Evolutionary conservation across 2,329 filamentous ascomycete species (phyloP).

Genomic region (Aspergillus sp.): DNA sequence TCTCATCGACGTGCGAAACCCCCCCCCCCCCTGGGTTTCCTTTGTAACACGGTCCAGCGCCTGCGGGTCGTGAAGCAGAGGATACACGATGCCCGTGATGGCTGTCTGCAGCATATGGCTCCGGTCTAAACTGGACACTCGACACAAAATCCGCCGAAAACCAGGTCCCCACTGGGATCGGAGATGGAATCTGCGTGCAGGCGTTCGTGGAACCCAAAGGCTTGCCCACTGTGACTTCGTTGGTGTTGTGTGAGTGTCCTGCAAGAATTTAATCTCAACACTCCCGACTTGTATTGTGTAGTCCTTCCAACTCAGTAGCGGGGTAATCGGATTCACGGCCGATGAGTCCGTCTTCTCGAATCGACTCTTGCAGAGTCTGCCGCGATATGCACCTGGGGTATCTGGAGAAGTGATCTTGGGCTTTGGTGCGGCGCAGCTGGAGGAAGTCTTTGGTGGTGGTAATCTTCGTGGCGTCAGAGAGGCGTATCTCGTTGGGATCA

Average conservation of each 20-base stretch:
- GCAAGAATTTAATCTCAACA: too few relatives aligned
- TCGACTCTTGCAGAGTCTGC: background rate
- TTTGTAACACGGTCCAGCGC: background rate
- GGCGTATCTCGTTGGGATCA: background rate
- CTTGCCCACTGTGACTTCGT: background rate
- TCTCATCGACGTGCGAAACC: background rate
- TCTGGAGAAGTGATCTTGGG: background rate
- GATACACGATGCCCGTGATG: constrained; percentile 3
- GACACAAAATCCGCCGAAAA: background rate
- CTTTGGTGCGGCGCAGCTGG: background rate
- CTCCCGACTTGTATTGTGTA: too few relatives aligned
- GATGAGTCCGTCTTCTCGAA: background rate
- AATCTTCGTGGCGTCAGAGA: background rate
- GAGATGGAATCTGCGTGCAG: background rate
- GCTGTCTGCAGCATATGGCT: constrained; percentile 9
- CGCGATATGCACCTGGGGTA: background rate
- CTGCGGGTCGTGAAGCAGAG: constrained; percentile 1
- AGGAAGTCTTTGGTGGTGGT: background rate
- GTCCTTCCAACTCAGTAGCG: background rate
- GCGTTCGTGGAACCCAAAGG: background rate
- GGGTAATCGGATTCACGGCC: background rate
- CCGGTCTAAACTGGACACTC: background rate
- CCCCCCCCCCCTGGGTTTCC: background rate
- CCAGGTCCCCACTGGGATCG: background rate
- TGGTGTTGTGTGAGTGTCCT: background rate